Percentiles rank a stretch among this genome's conserved stretches.
Conservation (phyloP, 257 asterid species). For the Voacanga thouarsii region DNA sequence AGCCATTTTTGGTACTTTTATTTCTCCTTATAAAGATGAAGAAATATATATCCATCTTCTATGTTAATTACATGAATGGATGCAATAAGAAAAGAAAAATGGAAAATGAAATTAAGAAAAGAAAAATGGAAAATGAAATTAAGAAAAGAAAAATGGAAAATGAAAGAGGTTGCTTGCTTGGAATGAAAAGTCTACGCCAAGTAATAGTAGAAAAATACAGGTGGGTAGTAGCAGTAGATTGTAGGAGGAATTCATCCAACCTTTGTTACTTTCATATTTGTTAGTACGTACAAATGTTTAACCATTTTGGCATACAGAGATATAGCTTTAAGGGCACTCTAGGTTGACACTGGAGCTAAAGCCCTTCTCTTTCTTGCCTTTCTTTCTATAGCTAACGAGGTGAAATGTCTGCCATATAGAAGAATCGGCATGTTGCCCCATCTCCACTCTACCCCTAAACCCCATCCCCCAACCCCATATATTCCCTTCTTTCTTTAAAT, state of each 20-base stretch:
- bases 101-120: too few species aligned
- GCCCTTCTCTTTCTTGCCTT: constrained; percentile 22
- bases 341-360: constrained; percentile 49
- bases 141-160: not conserved
- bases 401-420: constrained; percentile 54
- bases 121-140: not conserved
- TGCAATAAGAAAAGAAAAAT: too few species aligned
- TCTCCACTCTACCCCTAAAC: constrained; percentile 50
- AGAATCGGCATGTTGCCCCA: constrained; percentile 52
- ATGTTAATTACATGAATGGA: too few species aligned
- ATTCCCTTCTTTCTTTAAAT: not conserved
- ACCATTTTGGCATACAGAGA: not conserved
- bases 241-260: constrained; percentile 18
- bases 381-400: constrained; percentile 36
- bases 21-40: too few species aligned
- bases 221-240: not conserved
- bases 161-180: constrained; percentile 8
- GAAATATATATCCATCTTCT: too few species aligned
- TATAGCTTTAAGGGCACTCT: constrained; percentile 63
- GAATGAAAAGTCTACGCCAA: constrained; percentile 22
- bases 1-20: too few species aligned
- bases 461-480: not conserved
- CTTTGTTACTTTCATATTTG: constrained; percentile 56
- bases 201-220: constrained; percentile 17
- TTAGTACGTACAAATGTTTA: constrained; percentile 41